phyloP scores from a whole-genome alignment of 1,284 basidiomycete species.

The Fistulinella cinereoalba region DNA sequence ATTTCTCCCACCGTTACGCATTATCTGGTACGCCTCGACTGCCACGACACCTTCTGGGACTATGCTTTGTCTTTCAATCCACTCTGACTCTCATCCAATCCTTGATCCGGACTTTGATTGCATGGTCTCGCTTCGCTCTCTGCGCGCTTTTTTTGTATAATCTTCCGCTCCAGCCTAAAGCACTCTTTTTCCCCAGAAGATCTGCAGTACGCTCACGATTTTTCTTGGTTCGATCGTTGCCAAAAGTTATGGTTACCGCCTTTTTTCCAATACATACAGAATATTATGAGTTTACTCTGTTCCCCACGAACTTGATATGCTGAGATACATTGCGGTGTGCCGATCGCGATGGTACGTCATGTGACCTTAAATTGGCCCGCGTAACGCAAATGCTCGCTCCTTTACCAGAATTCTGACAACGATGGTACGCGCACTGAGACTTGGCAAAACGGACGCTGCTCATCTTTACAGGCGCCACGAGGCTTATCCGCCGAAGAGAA shows the following conservation, averaged over 20 bases:
- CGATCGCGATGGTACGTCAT: slow-evolving; percentile 15
- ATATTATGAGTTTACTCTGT: slow-evolving; percentile 28
- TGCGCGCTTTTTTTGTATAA: slow-evolving; percentile 16
- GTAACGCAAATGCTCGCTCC: neutral
- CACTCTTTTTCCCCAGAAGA: slow-evolving; percentile 10
- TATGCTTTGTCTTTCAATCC: slow-evolving; percentile 17
- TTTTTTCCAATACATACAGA: slow-evolving; percentile 23
- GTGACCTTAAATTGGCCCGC: slow-evolving; percentile 16
- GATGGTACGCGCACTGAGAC: slow-evolving; percentile 23
- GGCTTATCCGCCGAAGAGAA: slow-evolving; percentile 81
- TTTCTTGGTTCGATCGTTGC: slow-evolving; percentile 28
- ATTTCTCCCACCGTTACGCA: slow-evolving; percentile 12
- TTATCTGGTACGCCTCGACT: slow-evolving; percentile 20
- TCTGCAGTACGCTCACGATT: slow-evolving; percentile 8
- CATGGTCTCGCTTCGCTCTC: slow-evolving; percentile 18
- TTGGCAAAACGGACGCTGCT: neutral
- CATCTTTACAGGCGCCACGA: slow-evolving; percentile 59
- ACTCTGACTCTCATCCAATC: slow-evolving; percentile 17
- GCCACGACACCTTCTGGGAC: slow-evolving; percentile 26
- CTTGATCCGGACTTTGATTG: slow-evolving; percentile 31
- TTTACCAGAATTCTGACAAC: neutral
- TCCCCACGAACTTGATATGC: neutral
- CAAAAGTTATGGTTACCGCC: slow-evolving; percentile 15
- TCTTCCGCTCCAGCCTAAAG: slow-evolving; percentile 7
- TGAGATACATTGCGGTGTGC: neutral